phyloP scores from a whole-genome alignment of 202 grass and related monocot species.

The Dendrocalamus latiflorus region DNA sequence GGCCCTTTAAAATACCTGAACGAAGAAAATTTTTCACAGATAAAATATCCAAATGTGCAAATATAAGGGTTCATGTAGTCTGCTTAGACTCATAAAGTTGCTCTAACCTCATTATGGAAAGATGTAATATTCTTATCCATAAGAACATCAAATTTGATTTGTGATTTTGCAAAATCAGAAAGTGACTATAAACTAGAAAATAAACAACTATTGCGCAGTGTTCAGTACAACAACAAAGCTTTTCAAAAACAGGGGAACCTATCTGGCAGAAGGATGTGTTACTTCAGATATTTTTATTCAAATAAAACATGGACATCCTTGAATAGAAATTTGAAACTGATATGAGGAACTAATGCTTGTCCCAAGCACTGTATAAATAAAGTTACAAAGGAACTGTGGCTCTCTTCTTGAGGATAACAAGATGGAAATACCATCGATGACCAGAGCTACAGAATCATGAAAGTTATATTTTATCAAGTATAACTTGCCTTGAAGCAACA shows the following conservation, averaged over 20 bases:
- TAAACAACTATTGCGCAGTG: not conserved
- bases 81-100: not conserved
- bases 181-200: too few species aligned
- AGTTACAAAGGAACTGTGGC: not conserved
- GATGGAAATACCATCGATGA: not conserved
- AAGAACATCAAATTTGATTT: not conserved
- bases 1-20: slow-evolving; percentile 81
- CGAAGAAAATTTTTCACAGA: not conserved
- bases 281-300: not conserved
- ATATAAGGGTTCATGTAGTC: not conserved
- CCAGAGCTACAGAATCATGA: not conserved
- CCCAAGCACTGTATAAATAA: not conserved
- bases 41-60: not conserved
- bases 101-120: not conserved
- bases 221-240: not conserved
- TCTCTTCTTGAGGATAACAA: not conserved
- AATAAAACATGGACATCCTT: not conserved
- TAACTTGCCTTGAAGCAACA: slow-evolving; percentile 70
- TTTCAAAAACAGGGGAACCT: not conserved
- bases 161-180: not conserved
- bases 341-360: slow-evolving; percentile 1
- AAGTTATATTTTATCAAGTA: slow-evolving; percentile 9
- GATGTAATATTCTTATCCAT: not conserved
- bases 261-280: not conserved
- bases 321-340: not conserved